Percentiles rank a stretch among this genome's conserved stretches.
Conservation (phyloP, 495 filamentous ascomycete genomes). For the Thermothielavioides terrestris region DNA sequence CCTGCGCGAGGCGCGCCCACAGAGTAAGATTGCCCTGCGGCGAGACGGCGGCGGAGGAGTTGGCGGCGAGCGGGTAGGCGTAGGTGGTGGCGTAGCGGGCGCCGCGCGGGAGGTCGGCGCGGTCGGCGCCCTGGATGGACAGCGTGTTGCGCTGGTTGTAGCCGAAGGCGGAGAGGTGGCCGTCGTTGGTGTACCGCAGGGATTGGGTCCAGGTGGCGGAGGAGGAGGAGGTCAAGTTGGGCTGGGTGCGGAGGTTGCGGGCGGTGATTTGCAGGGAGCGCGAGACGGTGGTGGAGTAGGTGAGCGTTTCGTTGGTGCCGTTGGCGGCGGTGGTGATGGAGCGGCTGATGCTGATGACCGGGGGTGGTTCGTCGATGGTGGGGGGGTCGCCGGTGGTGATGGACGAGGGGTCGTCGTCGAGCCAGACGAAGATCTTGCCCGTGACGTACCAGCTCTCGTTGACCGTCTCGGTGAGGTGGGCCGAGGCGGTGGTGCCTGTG, state of each 20-base stretch:
- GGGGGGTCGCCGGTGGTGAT: slow-evolving; percentile 43
- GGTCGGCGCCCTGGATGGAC: slow-evolving; percentile 49
- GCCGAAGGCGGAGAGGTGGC: slow-evolving; percentile 49
- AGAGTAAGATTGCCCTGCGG: slow-evolving; percentile 50
- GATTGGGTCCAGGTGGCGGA: slow-evolving; percentile 54
- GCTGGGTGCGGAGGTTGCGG: slow-evolving; percentile 35
- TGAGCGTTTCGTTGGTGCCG: slow-evolving; percentile 53
- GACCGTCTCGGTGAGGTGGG: slow-evolving; percentile 50
- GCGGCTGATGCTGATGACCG: slow-evolving; percentile 30
- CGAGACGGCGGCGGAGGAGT: slow-evolving; percentile 41
- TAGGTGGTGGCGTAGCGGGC: slow-evolving; percentile 39
- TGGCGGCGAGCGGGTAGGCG: slow-evolving; percentile 55
- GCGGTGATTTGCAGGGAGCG: slow-evolving; percentile 50
- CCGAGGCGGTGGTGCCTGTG: slow-evolving; percentile 26
- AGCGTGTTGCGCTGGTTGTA: slow-evolving; percentile 55
- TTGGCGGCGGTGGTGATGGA: slow-evolving; percentile 34
- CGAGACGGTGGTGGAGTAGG: slow-evolving; percentile 49
- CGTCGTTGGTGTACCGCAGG: slow-evolving; percentile 50
- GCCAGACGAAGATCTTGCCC: slow-evolving; percentile 73
- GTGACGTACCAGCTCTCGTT: slow-evolving; percentile 71
- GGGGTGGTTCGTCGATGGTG: slow-evolving; percentile 16
- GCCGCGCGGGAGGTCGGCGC: slow-evolving; percentile 23
- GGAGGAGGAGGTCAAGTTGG: slow-evolving; percentile 18
- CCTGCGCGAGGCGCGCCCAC: slow-evolving; percentile 49
- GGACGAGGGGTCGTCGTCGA: slow-evolving; percentile 38